A percentile compares a stretch with the other conserved stretches of the same genome.
phyloP scores from a whole-genome alignment of 306 rosid genomes.

The Astragalus membranaceus region DNA sequence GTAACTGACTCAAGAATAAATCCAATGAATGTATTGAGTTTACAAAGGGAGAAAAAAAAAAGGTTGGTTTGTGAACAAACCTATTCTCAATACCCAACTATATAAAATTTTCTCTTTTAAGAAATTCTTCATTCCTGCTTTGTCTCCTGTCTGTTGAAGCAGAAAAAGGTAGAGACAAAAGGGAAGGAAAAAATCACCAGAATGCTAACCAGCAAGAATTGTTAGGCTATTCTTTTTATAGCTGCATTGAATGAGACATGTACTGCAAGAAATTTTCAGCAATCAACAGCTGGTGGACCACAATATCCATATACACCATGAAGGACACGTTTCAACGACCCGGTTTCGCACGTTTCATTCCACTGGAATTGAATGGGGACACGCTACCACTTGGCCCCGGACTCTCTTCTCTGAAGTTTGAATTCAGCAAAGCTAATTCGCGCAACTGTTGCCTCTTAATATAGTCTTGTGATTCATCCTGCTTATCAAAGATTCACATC shows the following conservation, averaged over 20 bases:
- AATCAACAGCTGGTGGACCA: conserved; percentile 29
- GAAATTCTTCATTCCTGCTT: conserved; percentile 25
- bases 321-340: conserved; percentile 51
- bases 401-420: conserved; percentile 87
- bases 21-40: conserved; percentile 79
- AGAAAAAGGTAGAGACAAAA: conserved; percentile 14
- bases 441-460: conserved; percentile 93
- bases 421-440: conserved; percentile 82
- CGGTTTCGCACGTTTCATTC: conserved; percentile 91
- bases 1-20: conserved; percentile 86
- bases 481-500: conserved; percentile 23
- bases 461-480: conserved; percentile 92
- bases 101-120: conserved; percentile 21
- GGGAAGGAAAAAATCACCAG: conserved; percentile 38
- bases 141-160: conserved; percentile 26
- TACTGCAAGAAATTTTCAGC: conserved; percentile 29
- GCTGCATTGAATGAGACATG: conserved; percentile 38
- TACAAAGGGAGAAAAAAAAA: conserved; percentile 19
- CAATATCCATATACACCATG: conserved; percentile 22
- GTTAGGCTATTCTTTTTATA: conserved; percentile 47
- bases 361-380: conserved; percentile 92
- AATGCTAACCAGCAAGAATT: conserved; percentile 65
- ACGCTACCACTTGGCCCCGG: conserved; percentile 88
- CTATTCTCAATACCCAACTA: conserved; percentile 59
- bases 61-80: conserved; percentile 60